These are phyloP conservation scores for Fusarium humuli DNA, from an alignment of 2,329 filamentous ascomycete genomes.

Conservation along the genomic window DNA sequence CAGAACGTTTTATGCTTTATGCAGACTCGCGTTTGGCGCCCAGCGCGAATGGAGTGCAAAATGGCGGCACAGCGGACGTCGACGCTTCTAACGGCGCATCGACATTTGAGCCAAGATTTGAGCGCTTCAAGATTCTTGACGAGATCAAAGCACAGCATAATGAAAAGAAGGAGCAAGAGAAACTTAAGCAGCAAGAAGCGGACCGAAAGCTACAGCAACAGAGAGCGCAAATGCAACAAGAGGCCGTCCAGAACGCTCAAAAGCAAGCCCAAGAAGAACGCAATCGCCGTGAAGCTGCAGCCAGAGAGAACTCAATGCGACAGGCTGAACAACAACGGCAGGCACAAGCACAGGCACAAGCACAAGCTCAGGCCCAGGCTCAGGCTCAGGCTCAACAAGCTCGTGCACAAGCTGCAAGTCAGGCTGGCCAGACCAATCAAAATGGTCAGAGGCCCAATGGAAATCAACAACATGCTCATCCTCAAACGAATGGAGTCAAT, in stretches of 20 bases:
- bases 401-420: conserved; percentile 47
- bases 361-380: conserved; percentile 52
- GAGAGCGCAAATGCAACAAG: conserved; percentile 57
- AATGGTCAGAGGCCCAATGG: conserved; percentile 44
- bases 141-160: conserved; percentile 83
- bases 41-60: conserved; percentile 66
- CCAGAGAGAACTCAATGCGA: conserved; percentile 52
- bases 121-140: conserved; percentile 90
- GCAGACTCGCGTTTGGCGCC: conserved; percentile 85
- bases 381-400: conserved; percentile 45
- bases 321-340: conserved; percentile 55
- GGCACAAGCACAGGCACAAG: conserved; percentile 46
- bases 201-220: conserved; percentile 64
- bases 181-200: conserved; percentile 72
- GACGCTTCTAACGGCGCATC: conserved; percentile 78
- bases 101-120: conserved; percentile 88
- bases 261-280: conserved; percentile 57
- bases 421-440: conserved; percentile 46
- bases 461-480: conserved; percentile 51
- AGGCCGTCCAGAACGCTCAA: conserved; percentile 60
- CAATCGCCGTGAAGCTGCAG: conserved; percentile 52
- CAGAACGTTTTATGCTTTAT: conserved; percentile 92
- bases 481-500: conserved; percentile 52
- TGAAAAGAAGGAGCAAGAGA: conserved; percentile 82
- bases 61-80: conserved; percentile 70